These are phyloP conservation scores for Ophiostoma perfectum DNA, from an alignment of 2,329 filamentous ascomycete genomes.

Conservation along the genomic window DNA sequence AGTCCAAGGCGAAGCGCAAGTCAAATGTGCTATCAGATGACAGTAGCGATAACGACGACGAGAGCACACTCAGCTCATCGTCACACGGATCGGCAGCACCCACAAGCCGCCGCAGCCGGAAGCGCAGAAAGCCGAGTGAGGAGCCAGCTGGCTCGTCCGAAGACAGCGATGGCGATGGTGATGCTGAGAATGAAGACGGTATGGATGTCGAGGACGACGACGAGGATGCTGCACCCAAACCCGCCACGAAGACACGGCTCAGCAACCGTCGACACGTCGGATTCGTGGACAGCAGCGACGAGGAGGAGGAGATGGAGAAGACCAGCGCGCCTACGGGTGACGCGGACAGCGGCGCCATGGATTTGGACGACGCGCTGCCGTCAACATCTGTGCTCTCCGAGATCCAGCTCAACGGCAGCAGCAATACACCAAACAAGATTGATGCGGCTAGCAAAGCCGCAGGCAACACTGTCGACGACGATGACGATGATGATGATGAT, in stretches of 20 bases:
- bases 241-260: conserved; percentile 27
- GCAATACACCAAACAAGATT: conserved; percentile 1
- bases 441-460: conserved; percentile 18
- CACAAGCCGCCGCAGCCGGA: conserved; percentile 16
- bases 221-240: neutral
- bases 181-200: neutral
- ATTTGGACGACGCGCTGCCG: conserved; percentile 28
- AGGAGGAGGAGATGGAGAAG: conserved; percentile 29
- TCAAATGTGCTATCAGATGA: conserved; percentile 22
- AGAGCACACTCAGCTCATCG: neutral
- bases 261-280: conserved; percentile 22
- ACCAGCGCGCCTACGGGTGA: conserved; percentile 13
- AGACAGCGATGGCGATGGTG: conserved; percentile 13
- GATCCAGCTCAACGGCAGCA: conserved; percentile 16
- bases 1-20: conserved; percentile 29
- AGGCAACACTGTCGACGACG: neutral
- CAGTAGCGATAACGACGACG: conserved; percentile 23
- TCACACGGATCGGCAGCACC: conserved; percentile 2
- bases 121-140: conserved; percentile 23
- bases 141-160: conserved; percentile 21
- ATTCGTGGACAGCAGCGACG: conserved; percentile 30
- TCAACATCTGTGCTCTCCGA: conserved; percentile 20
- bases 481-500: conserved; percentile 40
- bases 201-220: neutral
- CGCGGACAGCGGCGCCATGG: conserved; percentile 30